Percentiles rank a stretch among this genome's conserved stretches.
These are phyloP conservation scores for Novymonas esmeraldas DNA, from an alignment of 208 protist species.

Conservation along the genomic window DNA sequence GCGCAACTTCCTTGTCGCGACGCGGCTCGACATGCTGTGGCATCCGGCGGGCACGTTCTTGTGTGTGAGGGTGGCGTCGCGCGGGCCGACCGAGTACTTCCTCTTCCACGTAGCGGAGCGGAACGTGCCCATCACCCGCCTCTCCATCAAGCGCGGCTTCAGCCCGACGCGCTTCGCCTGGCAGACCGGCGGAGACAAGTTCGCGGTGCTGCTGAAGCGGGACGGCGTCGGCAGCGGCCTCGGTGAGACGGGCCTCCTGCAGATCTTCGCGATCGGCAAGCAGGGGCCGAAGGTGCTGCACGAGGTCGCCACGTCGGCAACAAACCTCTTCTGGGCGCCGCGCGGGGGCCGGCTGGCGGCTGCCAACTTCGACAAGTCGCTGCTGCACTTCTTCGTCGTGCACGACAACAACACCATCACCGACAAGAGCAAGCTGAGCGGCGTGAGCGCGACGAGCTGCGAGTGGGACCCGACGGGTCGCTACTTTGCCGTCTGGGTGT, in stretches of 20 bases:
- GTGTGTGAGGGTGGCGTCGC: slow-evolving; percentile 72
- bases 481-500: slow-evolving; percentile 87
- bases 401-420: slow-evolving; percentile 65
- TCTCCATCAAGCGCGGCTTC: slow-evolving; percentile 75
- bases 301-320: slow-evolving; percentile 61
- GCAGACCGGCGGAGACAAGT: slow-evolving; percentile 84
- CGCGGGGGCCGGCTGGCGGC: slow-evolving; percentile 68
- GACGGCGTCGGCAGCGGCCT: slow-evolving; percentile 39
- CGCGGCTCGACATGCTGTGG: slow-evolving; percentile 86
- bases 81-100: slow-evolving; percentile 75
- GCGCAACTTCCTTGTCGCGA: slow-evolving; percentile 82
- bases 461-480: slow-evolving; percentile 92
- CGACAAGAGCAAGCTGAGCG: slow-evolving; percentile 68
- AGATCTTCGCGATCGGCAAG: slow-evolving; percentile 79
- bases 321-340: slow-evolving; percentile 86
- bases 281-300: slow-evolving; percentile 78
- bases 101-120: slow-evolving; percentile 74
- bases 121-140: slow-evolving; percentile 60
- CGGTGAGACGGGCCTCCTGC: slow-evolving; percentile 66
- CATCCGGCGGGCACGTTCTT: slow-evolving; percentile 87
- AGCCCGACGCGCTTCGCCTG: slow-evolving; percentile 82
- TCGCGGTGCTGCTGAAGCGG: slow-evolving; percentile 72
- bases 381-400: slow-evolving; percentile 83
- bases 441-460: slow-evolving; percentile 63
- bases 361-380: slow-evolving; percentile 84